These are phyloP conservation scores for Morella rubra DNA, from an alignment of 306 rosid species.

Conservation along the genomic window DNA sequence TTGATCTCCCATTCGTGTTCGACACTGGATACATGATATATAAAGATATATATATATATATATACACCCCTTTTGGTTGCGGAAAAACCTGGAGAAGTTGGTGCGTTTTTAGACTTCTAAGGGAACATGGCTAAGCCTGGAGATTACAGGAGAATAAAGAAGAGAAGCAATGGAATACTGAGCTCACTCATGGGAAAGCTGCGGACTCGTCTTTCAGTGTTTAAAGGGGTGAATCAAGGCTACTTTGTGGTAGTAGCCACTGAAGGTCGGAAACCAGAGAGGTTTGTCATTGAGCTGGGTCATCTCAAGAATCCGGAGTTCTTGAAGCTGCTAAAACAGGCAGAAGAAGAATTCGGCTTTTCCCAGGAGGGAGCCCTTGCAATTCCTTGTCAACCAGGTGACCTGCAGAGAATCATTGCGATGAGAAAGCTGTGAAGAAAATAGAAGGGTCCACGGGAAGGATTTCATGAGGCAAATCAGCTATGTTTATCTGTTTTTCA, in stretches of 20 bases:
- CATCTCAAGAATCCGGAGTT: conserved; percentile 40
- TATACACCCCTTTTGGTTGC: background rate
- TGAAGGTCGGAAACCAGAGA: conserved; percentile 38
- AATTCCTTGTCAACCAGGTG: conserved; percentile 42
- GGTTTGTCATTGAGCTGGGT: conserved; percentile 29
- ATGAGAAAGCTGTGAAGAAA: conserved; percentile 20
- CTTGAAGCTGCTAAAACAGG: conserved; percentile 40
- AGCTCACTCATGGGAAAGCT: conserved; percentile 31
- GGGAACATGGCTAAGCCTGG: conserved; percentile 39
- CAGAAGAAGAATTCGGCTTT: conserved; percentile 48
- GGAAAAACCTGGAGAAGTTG: background rate
- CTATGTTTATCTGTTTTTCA: background rate
- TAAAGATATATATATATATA: background rate
- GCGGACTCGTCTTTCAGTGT: conserved; percentile 14
- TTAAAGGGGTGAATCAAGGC: conserved; percentile 41
- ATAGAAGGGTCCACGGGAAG: background rate
- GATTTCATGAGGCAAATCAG: background rate
- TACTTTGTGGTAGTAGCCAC: conserved; percentile 50
- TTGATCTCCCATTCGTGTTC: background rate
- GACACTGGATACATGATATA: background rate
- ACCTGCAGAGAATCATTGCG: conserved; percentile 36
- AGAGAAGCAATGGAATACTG: conserved; percentile 31
- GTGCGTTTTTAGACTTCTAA: background rate
- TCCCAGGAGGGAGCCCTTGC: conserved; percentile 45
- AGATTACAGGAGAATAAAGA: conserved; percentile 27